These are phyloP conservation scores for Metschnikowia henanensis DNA, from an alignment of 805 yeast species.

Conservation along the genomic window DNA sequence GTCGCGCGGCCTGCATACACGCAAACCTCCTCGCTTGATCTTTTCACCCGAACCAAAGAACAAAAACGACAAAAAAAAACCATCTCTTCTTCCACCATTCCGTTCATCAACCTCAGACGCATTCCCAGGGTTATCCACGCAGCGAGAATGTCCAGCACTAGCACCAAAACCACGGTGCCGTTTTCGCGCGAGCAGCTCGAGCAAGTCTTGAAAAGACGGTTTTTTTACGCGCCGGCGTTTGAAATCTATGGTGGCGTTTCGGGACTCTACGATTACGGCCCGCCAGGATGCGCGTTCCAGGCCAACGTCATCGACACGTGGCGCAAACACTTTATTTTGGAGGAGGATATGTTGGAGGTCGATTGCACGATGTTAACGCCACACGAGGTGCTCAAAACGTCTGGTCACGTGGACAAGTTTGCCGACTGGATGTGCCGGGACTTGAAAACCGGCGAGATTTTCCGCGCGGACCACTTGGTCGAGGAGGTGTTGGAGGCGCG, in stretches of 20 bases:
- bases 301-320: slow-evolving; percentile 92
- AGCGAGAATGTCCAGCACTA: slow-evolving; percentile 9
- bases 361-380: slow-evolving; percentile 99
- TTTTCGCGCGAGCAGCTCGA: slow-evolving; percentile 89
- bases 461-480: slow-evolving; percentile 97
- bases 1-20: too few relatives aligned
- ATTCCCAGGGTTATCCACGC: background rate
- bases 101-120: slow-evolving; percentile 1
- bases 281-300: slow-evolving; percentile 99
- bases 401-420: slow-evolving; percentile 99
- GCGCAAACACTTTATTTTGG: slow-evolving; percentile 97
- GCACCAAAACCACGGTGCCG: slow-evolving; percentile 22
- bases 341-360: slow-evolving; percentile 98
- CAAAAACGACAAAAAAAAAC: background rate
- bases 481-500: slow-evolving; percentile 97
- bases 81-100: slow-evolving; percentile 5
- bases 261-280: slow-evolving; percentile 98
- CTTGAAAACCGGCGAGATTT: slow-evolving; percentile 93
- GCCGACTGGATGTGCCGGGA: slow-evolving; percentile 99
- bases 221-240: slow-evolving; percentile 96
- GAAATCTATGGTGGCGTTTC: slow-evolving; percentile 98
- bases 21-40: too few relatives aligned
- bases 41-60: background rate
- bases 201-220: slow-evolving; percentile 89
- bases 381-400: slow-evolving; percentile 94